phyloP scores from a whole-genome alignment of 2,329 filamentous ascomycete species.

The Furcasterigmium sp. region DNA sequence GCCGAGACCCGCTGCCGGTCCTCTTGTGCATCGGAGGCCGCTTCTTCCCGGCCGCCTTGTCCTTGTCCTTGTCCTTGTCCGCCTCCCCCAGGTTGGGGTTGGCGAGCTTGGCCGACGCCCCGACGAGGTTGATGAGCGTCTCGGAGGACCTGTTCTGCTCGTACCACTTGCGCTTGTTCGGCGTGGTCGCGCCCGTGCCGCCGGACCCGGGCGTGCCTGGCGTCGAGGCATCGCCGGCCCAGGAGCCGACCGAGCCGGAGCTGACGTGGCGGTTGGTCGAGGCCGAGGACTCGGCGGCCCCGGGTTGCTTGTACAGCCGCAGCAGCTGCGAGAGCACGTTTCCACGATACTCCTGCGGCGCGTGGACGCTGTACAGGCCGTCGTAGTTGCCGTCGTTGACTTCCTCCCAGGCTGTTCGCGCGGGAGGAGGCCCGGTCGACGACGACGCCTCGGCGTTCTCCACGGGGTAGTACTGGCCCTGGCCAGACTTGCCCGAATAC shows the following conservation, averaged over 20 bases:
- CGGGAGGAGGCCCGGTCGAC: constrained; percentile 5
- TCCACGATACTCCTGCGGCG: constrained; percentile 35
- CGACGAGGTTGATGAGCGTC: constrained; percentile 40
- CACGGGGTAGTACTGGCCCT: neutral
- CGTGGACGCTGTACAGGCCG: constrained; percentile 33
- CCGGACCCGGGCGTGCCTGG: constrained; percentile 26
- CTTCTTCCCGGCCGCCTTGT: constrained; percentile 20
- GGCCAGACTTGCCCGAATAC: constrained; percentile 5
- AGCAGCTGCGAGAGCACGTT: constrained; percentile 40
- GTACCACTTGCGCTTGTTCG: constrained; percentile 41
- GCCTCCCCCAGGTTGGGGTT: constrained; percentile 22
- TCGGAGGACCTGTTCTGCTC: constrained; percentile 41
- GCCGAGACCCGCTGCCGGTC: constrained; percentile 25
- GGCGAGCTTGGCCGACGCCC: constrained; percentile 37
- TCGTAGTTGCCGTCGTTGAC: constrained; percentile 33
- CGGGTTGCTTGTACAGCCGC: constrained; percentile 37
- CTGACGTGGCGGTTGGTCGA: neutral
- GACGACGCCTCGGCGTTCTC: constrained; percentile 2
- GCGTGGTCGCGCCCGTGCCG: constrained; percentile 30
- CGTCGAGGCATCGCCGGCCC: constrained; percentile 18
- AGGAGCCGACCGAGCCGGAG: constrained; percentile 8
- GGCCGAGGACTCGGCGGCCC: constrained; percentile 12
- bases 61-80: constrained; percentile 10
- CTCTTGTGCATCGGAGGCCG: constrained; percentile 29
- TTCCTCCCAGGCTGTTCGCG: constrained; percentile 19